phyloP scores from a whole-genome alignment of 31 red algal genomes.

The Asparagopsis taxiformis region DNA sequence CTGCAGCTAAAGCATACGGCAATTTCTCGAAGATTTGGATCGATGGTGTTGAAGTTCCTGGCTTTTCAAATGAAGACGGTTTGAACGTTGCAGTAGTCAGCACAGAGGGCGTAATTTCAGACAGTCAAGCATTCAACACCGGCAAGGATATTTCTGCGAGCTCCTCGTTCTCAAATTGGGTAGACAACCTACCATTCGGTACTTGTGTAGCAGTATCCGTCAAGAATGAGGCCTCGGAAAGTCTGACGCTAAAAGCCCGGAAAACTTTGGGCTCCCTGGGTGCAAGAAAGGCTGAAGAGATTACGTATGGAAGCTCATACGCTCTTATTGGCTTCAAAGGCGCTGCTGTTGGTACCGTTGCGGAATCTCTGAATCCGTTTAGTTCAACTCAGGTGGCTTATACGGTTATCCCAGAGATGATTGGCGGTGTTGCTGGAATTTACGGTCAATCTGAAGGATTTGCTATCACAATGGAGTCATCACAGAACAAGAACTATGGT shows the following conservation, averaged over 20 bases:
- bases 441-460: background rate
- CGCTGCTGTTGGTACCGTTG: background rate
- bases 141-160: background rate
- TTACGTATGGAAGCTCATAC: background rate
- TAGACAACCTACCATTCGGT: background rate
- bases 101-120: background rate
- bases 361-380: background rate
- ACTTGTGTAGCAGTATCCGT: background rate
- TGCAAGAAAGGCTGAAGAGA: background rate
- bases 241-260: background rate
- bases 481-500: background rate
- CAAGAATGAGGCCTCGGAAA: background rate
- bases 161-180: background rate
- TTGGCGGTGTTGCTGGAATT: background rate
- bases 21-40: background rate
- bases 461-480: background rate
- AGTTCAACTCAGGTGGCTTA: background rate
- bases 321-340: background rate
- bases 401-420: background rate
- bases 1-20: background rate
- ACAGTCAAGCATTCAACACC: background rate
- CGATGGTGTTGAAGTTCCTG: background rate
- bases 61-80: background rate
- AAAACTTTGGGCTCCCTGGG: background rate
- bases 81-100: background rate